Percentiles rank a stretch among this genome's conserved stretches.
Conservation (phyloP, 768 basidiomycete genomes). For the Termitomyces titanicus region DNA sequence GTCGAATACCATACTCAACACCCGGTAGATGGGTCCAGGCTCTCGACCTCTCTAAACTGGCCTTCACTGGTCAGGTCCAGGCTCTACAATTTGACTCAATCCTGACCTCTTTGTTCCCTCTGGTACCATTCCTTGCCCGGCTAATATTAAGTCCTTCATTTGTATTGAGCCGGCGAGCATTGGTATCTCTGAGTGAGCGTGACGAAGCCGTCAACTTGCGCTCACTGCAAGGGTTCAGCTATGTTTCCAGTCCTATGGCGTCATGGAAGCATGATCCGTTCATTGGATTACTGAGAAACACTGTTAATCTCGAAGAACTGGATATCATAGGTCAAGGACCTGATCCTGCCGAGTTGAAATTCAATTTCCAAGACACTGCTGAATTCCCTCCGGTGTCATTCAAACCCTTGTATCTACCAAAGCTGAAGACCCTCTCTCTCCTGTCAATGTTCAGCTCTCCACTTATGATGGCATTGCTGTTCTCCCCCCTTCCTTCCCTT, state of each 20-base stretch:
- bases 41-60: slow-evolving; percentile 65
- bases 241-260: slow-evolving; percentile 33
- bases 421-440: slow-evolving; percentile 55
- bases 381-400: slow-evolving; percentile 29
- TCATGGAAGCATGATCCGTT: slow-evolving; percentile 50
- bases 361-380: slow-evolving; percentile 20
- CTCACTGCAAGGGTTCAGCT: slow-evolving; percentile 52
- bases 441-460: slow-evolving; percentile 67
- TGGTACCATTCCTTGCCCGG: slow-evolving; percentile 59
- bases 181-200: slow-evolving; percentile 48
- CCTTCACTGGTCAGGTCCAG: slow-evolving; percentile 40
- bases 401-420: slow-evolving; percentile 48
- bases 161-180: slow-evolving; percentile 55
- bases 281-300: slow-evolving; percentile 51
- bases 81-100: slow-evolving; percentile 57
- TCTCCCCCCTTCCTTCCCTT: slow-evolving; percentile 59
- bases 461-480: slow-evolving; percentile 55
- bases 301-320: slow-evolving; percentile 56
- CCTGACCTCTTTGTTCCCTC: slow-evolving; percentile 59
- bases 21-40: slow-evolving; percentile 85
- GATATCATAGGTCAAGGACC: slow-evolving; percentile 60
- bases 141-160: slow-evolving; percentile 55
- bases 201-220: slow-evolving; percentile 48
- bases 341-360: slow-evolving; percentile 48
- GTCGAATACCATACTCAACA: slow-evolving; percentile 80